Evolutionary conservation across 2,329 filamentous ascomycete genomes (phyloP).

Genomic region (Proliferodiscus dingleyae): DNA sequence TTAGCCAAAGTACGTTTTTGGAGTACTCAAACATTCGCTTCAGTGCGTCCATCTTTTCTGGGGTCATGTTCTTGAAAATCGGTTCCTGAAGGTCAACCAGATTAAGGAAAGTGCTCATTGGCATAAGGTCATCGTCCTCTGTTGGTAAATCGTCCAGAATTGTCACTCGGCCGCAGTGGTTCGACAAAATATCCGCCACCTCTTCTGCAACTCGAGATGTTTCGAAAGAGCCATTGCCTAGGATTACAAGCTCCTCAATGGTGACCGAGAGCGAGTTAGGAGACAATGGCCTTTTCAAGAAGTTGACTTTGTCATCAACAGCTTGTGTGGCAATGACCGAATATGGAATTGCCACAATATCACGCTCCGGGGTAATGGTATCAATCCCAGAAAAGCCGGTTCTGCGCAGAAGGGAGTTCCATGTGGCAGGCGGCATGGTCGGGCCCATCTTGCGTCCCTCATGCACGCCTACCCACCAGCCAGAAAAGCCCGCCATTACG

Average conservation of each 20-base stretch:
- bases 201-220: conserved; percentile 8
- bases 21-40: conserved; percentile 16
- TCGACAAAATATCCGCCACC: conserved; percentile 2
- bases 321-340: conserved; percentile 32
- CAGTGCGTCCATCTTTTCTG: conserved; percentile 18
- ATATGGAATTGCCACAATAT: conserved; percentile 5
- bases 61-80: conserved; percentile 19
- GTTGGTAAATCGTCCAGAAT: conserved; percentile 3
- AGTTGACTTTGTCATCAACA: conserved; percentile 26
- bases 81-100: conserved; percentile 31
- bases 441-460: conserved; percentile 17
- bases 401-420: conserved; percentile 18
- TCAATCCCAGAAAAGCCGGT: conserved; percentile 28
- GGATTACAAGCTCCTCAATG: conserved; percentile 14
- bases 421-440: conserved; percentile 8
- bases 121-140: background rate
- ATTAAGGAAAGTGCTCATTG: conserved; percentile 10
- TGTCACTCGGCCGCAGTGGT: conserved; percentile 1
- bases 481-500: conserved; percentile 30
- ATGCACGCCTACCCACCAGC: conserved; percentile 31
- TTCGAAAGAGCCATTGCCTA: conserved; percentile 17
- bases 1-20: conserved; percentile 20
- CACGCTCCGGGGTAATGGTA: conserved; percentile 10
- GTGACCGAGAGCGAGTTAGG: background rate
- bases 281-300: conserved; percentile 27